phyloP scores from a whole-genome alignment of 306 rosid species.

The Quercus glauca region DNA sequence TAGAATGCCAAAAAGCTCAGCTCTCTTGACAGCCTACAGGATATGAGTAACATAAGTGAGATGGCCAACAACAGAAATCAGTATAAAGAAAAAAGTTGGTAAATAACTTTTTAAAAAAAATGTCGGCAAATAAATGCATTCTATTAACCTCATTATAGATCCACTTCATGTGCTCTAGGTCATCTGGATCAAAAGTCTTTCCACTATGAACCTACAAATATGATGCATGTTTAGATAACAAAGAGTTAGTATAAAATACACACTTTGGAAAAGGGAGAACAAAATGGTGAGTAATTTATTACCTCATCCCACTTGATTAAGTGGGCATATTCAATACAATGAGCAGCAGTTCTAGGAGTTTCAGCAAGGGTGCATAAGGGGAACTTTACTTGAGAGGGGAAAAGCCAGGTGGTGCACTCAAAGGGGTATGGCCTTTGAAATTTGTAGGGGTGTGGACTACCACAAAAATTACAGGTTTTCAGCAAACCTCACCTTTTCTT shows the following conservation, averaged over 20 bases:
- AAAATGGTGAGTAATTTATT: conserved; percentile 8
- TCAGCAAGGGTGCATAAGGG: conserved; percentile 93
- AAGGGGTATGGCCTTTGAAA: conserved; percentile 22
- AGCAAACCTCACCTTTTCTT: background rate
- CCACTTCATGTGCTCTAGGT: conserved; percentile 91
- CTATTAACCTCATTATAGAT: conserved; percentile 69
- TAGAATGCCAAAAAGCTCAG: conserved; percentile 92
- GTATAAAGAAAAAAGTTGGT: background rate
- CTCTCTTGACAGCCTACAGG: conserved; percentile 80
- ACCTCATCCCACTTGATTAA: conserved; percentile 96
- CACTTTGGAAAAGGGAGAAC: conserved; percentile 14
- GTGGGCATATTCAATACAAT: conserved; percentile 94
- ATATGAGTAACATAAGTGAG: background rate
- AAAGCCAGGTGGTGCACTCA: conserved; percentile 98
- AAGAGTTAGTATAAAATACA: background rate
- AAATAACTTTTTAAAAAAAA: no score
- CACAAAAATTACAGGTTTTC: background rate
- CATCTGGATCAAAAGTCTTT: conserved; percentile 79
- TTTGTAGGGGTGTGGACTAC: background rate
- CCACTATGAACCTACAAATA: conserved; percentile 65
- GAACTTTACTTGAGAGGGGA: conserved; percentile 98
- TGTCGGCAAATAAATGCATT: background rate
- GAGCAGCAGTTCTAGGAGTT: conserved; percentile 99
- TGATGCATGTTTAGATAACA: conserved; percentile 15
- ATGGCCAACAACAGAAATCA: conserved; percentile 3